phyloP scores from a whole-genome alignment of 306 rosid genomes.

The Luffa aegyptiaca region DNA sequence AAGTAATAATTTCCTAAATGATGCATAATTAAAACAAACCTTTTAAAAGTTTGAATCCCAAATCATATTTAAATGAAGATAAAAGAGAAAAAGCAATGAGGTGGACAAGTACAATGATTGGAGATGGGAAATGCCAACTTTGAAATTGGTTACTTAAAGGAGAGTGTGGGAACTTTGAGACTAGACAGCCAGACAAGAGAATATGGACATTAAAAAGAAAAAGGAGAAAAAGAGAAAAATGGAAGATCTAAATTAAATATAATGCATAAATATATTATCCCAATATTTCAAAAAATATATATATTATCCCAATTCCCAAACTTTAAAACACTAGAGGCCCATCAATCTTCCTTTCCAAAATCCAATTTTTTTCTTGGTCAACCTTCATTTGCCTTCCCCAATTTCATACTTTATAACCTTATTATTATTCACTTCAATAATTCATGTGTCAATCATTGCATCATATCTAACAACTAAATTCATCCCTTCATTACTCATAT shows the following conservation, averaged over 20 bases:
- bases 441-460: neutral
- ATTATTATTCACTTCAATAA: neutral
- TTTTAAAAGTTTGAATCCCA: too few species aligned
- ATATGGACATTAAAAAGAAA: neutral
- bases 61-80: neutral
- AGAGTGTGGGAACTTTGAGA: neutral
- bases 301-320: too few species aligned
- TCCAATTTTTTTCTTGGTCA: neutral
- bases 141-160: neutral
- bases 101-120: conserved; percentile 4
- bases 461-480: neutral
- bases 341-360: neutral
- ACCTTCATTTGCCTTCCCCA: neutral
- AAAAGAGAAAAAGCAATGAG: neutral
- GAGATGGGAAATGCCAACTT: neutral
- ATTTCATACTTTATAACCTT: neutral
- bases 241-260: neutral
- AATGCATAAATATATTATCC: too few species aligned
- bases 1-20: too few species aligned
- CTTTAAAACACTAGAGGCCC: neutral
- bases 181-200: neutral
- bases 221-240: neutral
- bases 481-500: too few species aligned
- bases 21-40: too few species aligned
- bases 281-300: too few species aligned